Conservation (phyloP, 2,329 filamentous ascomycete species). For the Aureobasidium sp. region DNA sequence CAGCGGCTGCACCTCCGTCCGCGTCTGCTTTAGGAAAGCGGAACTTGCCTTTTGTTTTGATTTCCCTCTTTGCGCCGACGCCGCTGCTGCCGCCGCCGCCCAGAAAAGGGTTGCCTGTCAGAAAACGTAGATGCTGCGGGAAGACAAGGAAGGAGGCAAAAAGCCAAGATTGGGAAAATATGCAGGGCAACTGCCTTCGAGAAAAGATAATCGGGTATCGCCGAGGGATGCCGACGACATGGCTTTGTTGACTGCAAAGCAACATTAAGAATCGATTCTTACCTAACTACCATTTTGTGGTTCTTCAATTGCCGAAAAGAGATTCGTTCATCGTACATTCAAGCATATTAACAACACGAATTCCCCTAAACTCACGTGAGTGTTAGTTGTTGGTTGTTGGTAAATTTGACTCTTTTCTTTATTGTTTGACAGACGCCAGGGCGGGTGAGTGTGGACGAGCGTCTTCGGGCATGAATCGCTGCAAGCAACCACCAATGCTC, state of each 20-base stretch:
- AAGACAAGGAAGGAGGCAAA: background rate
- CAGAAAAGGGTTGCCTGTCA: background rate
- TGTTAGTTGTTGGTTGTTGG: too few species aligned
- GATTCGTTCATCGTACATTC: background rate
- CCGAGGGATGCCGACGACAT: background rate
- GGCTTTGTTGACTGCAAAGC: background rate
- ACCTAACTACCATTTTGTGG: too few species aligned
- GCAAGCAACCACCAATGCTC: background rate
- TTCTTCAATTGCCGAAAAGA: background rate
- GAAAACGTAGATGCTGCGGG: slow-evolving; percentile 8
- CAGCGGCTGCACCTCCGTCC: too few species aligned
- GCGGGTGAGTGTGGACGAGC: background rate
- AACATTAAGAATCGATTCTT: too few species aligned
- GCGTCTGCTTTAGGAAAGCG: too few species aligned
- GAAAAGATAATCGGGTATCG: too few species aligned
- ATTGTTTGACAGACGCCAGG: background rate
- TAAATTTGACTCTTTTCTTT: background rate
- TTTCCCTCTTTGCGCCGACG: too few species aligned
- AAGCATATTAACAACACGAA: background rate
- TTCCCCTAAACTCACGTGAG: background rate
- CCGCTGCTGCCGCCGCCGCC: too few species aligned
- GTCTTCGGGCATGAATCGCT: background rate
- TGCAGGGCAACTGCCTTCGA: background rate
- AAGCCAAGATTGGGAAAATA: background rate
- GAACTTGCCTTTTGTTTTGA: too few species aligned